These are phyloP conservation scores for Pholiota microspora DNA, from an alignment of 768 basidiomycete genomes.

Conservation along the genomic window DNA sequence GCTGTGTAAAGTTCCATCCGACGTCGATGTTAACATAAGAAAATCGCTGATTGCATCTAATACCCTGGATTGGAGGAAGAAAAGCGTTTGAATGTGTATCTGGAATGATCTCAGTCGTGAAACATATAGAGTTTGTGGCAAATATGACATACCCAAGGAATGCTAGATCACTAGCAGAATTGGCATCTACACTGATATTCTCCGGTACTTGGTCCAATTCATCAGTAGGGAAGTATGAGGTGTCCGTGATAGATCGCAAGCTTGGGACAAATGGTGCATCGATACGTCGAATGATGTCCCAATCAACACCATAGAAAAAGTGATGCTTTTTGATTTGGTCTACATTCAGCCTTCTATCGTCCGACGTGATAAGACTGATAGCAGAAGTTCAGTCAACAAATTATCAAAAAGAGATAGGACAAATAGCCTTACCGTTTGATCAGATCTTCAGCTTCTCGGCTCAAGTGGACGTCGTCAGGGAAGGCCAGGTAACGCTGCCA, in stretches of 20 bases:
- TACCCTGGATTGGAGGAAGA: background rate
- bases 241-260: conserved; percentile 89
- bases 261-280: conserved; percentile 97
- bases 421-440: conserved; percentile 62
- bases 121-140: background rate
- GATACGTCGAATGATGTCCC: conserved; percentile 82
- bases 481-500: conserved; percentile 86
- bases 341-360: conserved; percentile 72
- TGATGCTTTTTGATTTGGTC: conserved; percentile 91
- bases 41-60: background rate
- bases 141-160: conserved; percentile 52
- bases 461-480: conserved; percentile 93
- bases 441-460: conserved; percentile 87
- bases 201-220: conserved; percentile 79
- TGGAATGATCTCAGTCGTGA: background rate
- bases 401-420: background rate
- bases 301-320: conserved; percentile 96
- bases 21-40: background rate
- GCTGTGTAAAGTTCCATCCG: background rate
- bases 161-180: conserved; percentile 54
- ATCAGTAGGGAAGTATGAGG: conserved; percentile 97
- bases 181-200: conserved; percentile 36
- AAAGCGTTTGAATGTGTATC: conserved; percentile 1
- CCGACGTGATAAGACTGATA: conserved; percentile 75
- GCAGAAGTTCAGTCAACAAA: background rate